A percentile compares a stretch with the other conserved stretches of the same genome.
Evolutionary conservation across 1,284 basidiomycete genomes (phyloP).

Genomic region (Gymnopus androsaceus): DNA sequence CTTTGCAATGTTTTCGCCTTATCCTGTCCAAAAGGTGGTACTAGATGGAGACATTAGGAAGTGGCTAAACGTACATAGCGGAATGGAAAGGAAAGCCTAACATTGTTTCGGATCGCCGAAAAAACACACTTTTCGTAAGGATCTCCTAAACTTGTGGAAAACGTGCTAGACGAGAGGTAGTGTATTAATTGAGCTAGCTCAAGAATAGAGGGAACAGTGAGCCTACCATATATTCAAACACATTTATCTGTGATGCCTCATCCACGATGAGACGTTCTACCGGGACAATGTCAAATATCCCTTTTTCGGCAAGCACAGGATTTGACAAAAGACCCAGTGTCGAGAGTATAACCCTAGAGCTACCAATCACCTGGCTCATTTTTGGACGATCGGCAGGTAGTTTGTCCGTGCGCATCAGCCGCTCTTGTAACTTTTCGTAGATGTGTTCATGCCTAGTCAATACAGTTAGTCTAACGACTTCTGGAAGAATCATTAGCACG

Average conservation of each 20-base stretch:
- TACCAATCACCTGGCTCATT: conserved; percentile 26
- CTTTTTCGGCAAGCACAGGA: conserved; percentile 31
- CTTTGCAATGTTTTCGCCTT: conserved; percentile 39
- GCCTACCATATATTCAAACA: conserved; percentile 47
- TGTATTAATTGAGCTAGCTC: conserved; percentile 1
- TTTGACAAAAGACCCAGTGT: conserved; percentile 49
- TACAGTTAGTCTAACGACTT: neutral
- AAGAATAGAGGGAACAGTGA: conserved; percentile 17
- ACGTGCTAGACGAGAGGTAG: conserved; percentile 26
- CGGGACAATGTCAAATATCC: conserved; percentile 38
- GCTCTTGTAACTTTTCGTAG: conserved; percentile 35
- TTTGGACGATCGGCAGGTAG: conserved; percentile 25
- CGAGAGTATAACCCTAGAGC: conserved; percentile 38
- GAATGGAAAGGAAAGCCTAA: conserved; percentile 24
- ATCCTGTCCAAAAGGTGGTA: conserved; percentile 50
- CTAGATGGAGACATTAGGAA: conserved; percentile 26
- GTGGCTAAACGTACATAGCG: neutral
- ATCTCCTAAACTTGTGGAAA: conserved; percentile 33
- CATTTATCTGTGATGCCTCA: conserved; percentile 51
- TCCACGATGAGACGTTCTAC: conserved; percentile 44
- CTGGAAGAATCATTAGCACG: conserved; percentile 10
- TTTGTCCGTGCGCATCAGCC: conserved; percentile 41
- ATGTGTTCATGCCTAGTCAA: conserved; percentile 49
- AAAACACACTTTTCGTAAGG: conserved; percentile 40
- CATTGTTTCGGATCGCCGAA: conserved; percentile 52